Conservation (phyloP, 345 rosid genomes). For the Abelmoschus esculentus region DNA sequence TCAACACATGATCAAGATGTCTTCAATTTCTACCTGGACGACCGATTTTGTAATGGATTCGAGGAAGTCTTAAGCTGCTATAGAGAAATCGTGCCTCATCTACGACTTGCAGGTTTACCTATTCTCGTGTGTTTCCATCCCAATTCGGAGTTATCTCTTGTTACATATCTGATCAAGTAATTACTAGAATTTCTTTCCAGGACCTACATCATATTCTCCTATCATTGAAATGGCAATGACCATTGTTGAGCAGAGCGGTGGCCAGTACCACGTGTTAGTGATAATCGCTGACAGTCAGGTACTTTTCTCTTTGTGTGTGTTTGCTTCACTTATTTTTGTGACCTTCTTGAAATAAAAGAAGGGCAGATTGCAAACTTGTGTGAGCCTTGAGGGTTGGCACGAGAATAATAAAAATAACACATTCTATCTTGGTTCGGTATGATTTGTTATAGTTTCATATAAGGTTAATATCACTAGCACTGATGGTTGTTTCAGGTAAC, state of each 20-base stretch:
- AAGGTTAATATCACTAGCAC: neutral
- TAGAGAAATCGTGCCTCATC: neutral
- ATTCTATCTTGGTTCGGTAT: no score
- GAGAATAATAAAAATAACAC: no score
- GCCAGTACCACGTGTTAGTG: neutral
- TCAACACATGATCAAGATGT: slow-evolving; percentile 95
- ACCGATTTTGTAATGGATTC: slow-evolving; percentile 9
- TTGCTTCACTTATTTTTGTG: neutral
- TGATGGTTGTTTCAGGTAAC: slow-evolving; percentile 56
- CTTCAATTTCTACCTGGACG: slow-evolving; percentile 68
- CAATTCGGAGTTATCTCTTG: neutral
- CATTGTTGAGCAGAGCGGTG: neutral
- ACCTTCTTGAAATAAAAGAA: neutral
- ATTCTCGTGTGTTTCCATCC: neutral
- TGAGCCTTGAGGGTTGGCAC: no score
- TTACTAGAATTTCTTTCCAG: neutral
- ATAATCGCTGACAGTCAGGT: neutral
- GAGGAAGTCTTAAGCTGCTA: neutral
- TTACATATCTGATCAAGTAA: neutral
- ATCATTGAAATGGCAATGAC: neutral
- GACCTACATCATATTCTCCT: neutral
- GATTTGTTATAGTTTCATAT: no score
- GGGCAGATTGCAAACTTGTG: neutral
- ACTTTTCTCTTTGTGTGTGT: neutral
- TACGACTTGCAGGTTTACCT: neutral